Base-by-base conservation (phyloP, 2,329 filamentous ascomycete species). In the Pseudocercospora fijiensis region DNA sequence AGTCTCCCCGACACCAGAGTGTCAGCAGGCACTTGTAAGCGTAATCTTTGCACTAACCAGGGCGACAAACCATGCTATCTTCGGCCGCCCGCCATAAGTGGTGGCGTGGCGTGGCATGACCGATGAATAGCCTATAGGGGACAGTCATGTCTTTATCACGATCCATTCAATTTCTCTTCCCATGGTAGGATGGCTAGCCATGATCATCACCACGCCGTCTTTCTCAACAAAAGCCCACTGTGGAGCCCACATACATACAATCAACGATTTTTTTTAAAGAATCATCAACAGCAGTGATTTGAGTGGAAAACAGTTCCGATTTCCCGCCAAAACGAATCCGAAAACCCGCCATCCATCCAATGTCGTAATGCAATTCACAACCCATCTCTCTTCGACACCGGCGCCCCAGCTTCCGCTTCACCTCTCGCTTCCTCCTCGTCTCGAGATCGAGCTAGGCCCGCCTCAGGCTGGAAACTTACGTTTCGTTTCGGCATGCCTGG, bases 341-440 rank as follows among this genome's bases (percentile, higher is more conserved):
- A 16, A 2, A 33, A 33, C 13, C 13, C 7, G 4, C 13, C 13
- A n/a, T n/a, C n/a, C n/a, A n/a, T n/a, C n/a, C n/a, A n/a, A n/a
- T n/a, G n/a, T n/a, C n/a, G n/a, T n/a, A n/a, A n/a, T n/a, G n/a
- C 11, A 33, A 27, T 28, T 47, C 37, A 58, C 1, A 65, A 10
- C 20, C 59, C 63, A 52, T 66, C 59, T 11, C 60, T 41, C 51
- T 57, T 45, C 20, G 53, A 33, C 24, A 59, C 43, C 28, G 56
- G 37, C 43, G 58, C 67, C 16, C 67, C 65, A 24, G 65, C 65
- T 26, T 62, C 62, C 1, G 64, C 43, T 27, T 66, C 67, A 26
- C 62, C 65, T 43, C 67, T 57, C 22, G 62, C 61, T 41, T 55
- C 57, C 49, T 66, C 65, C 45, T 66, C 67, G 26, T 60, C 58